Evolutionary conservation across 78 protist species (phyloP).

Genomic region (Dictyostelium capitatum): DNA sequence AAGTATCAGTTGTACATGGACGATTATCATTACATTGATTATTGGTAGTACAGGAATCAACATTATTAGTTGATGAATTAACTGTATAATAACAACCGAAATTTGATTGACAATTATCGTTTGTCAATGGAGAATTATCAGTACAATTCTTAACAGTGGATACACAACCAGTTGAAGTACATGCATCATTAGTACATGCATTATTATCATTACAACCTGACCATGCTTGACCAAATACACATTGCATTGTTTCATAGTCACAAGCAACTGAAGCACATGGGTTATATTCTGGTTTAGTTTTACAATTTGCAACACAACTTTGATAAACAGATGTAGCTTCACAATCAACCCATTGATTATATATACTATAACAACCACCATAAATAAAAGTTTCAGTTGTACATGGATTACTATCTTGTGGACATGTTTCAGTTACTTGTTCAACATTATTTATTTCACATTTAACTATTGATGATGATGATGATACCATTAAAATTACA

Average conservation of each 20-base stretch:
- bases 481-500: too few species aligned
- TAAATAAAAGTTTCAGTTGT: not conserved
- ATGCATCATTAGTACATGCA: slow-evolving; percentile 41
- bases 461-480: too few species aligned
- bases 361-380: slow-evolving; percentile 14
- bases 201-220: slow-evolving; percentile 36
- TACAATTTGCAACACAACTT: not conserved
- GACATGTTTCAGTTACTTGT: not conserved
- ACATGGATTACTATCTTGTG: slow-evolving; percentile 24
- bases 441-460: too few species aligned
- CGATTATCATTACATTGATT: not conserved
- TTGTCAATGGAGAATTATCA: slow-evolving; percentile 23
- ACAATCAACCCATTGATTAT: not conserved
- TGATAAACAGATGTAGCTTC: slow-evolving; percentile 18
- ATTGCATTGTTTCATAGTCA: not conserved
- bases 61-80: not conserved
- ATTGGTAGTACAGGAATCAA: not conserved
- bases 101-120: slow-evolving; percentile 5
- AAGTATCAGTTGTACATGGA: slow-evolving; percentile 8
- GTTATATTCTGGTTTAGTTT: not conserved
- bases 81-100: slow-evolving; percentile 1
- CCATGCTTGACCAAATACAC: not conserved
- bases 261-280: not conserved
- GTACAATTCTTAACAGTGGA: not conserved
- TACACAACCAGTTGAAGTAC: not conserved